Evolutionary conservation across 768 basidiomycete species (phyloP).

Genomic region (Calocybe indica): DNA sequence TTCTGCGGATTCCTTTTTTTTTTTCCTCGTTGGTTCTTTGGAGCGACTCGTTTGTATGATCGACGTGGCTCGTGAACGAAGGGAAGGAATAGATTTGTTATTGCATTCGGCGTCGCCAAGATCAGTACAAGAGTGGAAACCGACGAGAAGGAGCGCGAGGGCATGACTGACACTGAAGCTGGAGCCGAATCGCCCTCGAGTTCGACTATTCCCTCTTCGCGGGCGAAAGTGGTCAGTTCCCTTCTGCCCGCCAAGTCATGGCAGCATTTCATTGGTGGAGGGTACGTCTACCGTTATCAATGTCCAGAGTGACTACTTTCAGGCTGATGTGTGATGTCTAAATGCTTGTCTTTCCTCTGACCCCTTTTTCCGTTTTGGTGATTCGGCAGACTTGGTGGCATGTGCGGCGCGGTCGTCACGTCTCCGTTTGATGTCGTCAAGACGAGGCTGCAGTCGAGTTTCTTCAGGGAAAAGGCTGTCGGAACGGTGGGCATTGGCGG

Average conservation of each 20-base stretch:
- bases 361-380: conserved; percentile 1
- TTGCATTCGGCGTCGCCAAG: too few relatives aligned
- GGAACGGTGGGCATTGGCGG: conserved; percentile 28
- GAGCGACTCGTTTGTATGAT: too few relatives aligned
- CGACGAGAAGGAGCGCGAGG: too few relatives aligned
- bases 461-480: conserved; percentile 51
- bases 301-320: too few relatives aligned
- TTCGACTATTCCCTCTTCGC: too few relatives aligned
- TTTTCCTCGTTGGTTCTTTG: too few relatives aligned
- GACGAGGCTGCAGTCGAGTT: conserved; percentile 89
- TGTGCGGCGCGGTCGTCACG: conserved; percentile 96
- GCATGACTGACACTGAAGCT: conserved; percentile 18
- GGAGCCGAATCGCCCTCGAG: too few relatives aligned
- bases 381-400: conserved; percentile 77
- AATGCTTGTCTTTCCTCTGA: not conserved
- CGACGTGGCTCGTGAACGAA: too few relatives aligned
- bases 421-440: conserved; percentile 98
- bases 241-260: conserved; percentile 70
- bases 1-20: too few relatives aligned
- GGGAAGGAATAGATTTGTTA: too few relatives aligned
- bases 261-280: conserved; percentile 83
- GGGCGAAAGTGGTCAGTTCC: too few relatives aligned
- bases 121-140: too few relatives aligned
- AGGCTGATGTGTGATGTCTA: not conserved
- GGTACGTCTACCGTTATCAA: conserved; percentile 46